Evolutionary conservation across 1,139 yeast species (phyloP).

Genomic region (Kodamaea alishanica): DNA sequence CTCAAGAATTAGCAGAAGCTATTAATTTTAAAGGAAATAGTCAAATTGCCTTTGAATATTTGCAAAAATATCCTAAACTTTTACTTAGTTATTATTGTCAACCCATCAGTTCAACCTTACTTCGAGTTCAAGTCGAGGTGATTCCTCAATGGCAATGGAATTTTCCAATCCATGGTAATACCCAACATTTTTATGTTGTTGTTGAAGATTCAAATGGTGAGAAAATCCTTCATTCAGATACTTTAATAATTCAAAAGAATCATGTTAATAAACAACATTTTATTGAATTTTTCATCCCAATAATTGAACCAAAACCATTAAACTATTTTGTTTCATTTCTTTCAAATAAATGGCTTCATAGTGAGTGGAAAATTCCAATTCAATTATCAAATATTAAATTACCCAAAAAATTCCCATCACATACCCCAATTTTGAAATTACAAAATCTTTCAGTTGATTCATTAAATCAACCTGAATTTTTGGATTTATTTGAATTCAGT

Average conservation of each 20-base stretch:
- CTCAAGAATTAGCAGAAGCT: constrained; percentile 80
- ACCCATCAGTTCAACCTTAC: constrained; percentile 69
- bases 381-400: constrained; percentile 50
- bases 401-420: constrained; percentile 70
- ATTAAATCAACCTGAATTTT: constrained; percentile 46
- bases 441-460: constrained; percentile 48
- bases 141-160: constrained; percentile 81
- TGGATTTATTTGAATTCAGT: constrained; percentile 40
- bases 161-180: constrained; percentile 52
- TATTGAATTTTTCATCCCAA: constrained; percentile 63
- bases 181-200: constrained; percentile 63
- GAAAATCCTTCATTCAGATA: constrained; percentile 56
- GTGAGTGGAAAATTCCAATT: constrained; percentile 62
- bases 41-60: constrained; percentile 53
- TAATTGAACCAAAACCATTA: constrained; percentile 64
- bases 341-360: constrained; percentile 84
- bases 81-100: constrained; percentile 58
- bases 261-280: constrained; percentile 52
- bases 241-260: constrained; percentile 48
- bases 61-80: constrained; percentile 71
- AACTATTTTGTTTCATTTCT: constrained; percentile 67
- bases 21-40: constrained; percentile 71
- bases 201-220: constrained; percentile 89
- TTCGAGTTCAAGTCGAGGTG: constrained; percentile 64
- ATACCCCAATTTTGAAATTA: constrained; percentile 42